These are phyloP conservation scores for Lepidium sativum DNA, from an alignment of 345 rosid species.

Conservation along the genomic window DNA sequence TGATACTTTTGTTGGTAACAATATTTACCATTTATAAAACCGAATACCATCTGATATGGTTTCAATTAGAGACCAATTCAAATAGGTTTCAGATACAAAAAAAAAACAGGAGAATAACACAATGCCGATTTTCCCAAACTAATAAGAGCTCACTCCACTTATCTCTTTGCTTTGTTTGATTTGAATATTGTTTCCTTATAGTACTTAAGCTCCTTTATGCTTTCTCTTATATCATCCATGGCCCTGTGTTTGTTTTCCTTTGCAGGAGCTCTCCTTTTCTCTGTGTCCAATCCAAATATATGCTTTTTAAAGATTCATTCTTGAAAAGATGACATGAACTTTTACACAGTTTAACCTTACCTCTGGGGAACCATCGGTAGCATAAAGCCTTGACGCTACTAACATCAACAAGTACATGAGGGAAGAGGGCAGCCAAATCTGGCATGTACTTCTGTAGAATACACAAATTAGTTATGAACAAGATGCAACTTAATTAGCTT, in stretches of 20 bases:
- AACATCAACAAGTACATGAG: constrained; percentile 77
- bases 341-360: constrained; percentile 25
- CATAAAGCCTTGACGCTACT: constrained; percentile 81
- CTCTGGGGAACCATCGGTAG: constrained; percentile 66
- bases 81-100: background rate
- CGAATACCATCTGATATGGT: background rate
- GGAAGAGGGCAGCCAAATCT: constrained; percentile 59
- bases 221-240: constrained; percentile 82
- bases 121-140: background rate
- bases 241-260: constrained; percentile 77
- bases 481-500: constrained; percentile 14
- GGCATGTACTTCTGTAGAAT: constrained; percentile 81
- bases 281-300: constrained; percentile 32
- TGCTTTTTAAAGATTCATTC: background rate
- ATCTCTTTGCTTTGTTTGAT: constrained; percentile 31
- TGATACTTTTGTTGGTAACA: background rate
- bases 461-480: constrained; percentile 38
- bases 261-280: constrained; percentile 48
- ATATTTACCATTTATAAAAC: background rate
- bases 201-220: constrained; percentile 68
- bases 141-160: constrained; percentile 4
- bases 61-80: background rate
- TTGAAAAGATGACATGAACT: background rate
- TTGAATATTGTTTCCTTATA: constrained; percentile 71
- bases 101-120: background rate